These are phyloP conservation scores for Drechslerella dactyloides DNA, from an alignment of 2,329 filamentous ascomycete genomes.

Conservation along the genomic window DNA sequence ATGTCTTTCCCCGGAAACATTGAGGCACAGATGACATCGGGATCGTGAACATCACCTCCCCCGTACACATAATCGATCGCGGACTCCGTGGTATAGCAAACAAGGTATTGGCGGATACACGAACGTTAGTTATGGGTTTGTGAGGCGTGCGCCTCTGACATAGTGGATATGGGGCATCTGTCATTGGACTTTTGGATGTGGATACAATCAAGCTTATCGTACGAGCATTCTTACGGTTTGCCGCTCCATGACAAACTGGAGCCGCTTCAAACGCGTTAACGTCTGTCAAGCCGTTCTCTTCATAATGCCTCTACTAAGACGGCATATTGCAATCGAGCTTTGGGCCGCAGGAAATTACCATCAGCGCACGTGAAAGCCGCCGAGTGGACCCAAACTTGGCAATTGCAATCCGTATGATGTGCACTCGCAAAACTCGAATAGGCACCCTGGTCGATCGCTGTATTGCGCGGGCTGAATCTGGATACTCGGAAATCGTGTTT, in stretches of 20 bases:
- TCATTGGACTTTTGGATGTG: background rate
- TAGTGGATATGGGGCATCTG: background rate
- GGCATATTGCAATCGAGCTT: too few species aligned
- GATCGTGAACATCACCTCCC: too few species aligned
- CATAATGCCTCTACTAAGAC: too few species aligned
- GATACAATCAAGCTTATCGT: background rate
- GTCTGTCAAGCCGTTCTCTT: background rate
- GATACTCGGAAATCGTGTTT: background rate
- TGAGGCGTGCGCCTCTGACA: background rate
- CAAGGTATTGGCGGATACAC: background rate
- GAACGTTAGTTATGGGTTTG: background rate
- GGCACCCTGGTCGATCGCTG: background rate
- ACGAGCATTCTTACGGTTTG: background rate
- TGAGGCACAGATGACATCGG: too few species aligned
- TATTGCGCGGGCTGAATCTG: background rate
- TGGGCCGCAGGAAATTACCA: background rate
- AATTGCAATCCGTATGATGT: background rate
- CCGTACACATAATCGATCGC: background rate
- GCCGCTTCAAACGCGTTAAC: slow-evolving; percentile 2
- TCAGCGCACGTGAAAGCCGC: background rate
- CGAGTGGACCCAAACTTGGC: background rate
- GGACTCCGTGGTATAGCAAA: background rate
- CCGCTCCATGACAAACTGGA: background rate
- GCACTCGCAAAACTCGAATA: background rate
- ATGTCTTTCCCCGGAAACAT: too few species aligned